Base-by-base conservation (phyloP, 2,329 filamentous ascomycete species). In the Hypoxylon sp. region DNA sequence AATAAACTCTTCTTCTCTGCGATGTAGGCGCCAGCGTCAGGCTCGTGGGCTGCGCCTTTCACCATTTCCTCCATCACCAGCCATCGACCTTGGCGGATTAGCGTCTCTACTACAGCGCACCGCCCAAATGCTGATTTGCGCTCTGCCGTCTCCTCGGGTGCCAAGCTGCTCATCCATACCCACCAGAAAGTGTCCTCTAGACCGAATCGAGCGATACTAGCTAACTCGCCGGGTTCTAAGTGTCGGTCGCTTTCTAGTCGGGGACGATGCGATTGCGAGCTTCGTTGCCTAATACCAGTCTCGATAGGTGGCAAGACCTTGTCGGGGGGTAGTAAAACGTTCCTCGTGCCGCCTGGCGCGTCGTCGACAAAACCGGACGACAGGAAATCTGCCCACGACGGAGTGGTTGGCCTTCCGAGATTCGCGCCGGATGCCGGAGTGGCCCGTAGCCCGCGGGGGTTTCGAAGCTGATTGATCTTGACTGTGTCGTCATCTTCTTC, bases 181-280 rank as follows among this genome's bases (percentile, higher is more conserved):
- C 95, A 98, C 95, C 95, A 99, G 74, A 99, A 99, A 1, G 92
- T 89, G 73, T 98, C 94, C 68, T 99, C 95, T 4, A 99, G 81
- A 62, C 95, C 88, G 55, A 98, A 85, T 31, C 84, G 84, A 20
- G 85, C 90, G 70, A 99, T 97, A 72, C 92, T 98, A 24, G 95
- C 95, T 55, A 99, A 82, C 80, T 99, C 95, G 48, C 92, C 95
- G 0, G 94, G 95, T 64, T 97, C 92, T 0, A 97, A 80, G 35
- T 85, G 80, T 20, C 77, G 76, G 50, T 90, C 86, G 11, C 82
- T 82, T 64, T 92, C 88, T n/a, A 91, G 78, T 56, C 87, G 83
- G 38, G 89, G 87, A 52, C 82, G 83, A 72, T 96, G 91, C 0
- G 92, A 96, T 73, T 96, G 92, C 2, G 92, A 95, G 75, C 92